A percentile compares a stretch with the other conserved stretches of the same genome.
phyloP scores from a whole-genome alignment of 805 yeast species.

The Clavispora asparagi region DNA sequence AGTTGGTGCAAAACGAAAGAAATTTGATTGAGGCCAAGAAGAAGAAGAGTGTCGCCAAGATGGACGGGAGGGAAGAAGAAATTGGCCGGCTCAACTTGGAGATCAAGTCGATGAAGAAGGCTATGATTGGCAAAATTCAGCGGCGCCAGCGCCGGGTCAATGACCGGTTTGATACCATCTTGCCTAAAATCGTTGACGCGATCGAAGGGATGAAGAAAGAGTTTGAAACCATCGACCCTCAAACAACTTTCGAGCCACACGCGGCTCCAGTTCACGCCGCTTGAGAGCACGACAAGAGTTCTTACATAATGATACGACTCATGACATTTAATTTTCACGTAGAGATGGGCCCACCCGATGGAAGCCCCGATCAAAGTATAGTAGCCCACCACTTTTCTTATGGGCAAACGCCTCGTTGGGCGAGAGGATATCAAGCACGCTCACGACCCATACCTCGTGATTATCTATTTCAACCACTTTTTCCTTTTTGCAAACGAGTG shows the following conservation, averaged over 20 bases:
- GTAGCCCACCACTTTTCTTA: constrained; percentile 51
- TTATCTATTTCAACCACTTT: constrained; percentile 60
- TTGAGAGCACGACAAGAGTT: not conserved
- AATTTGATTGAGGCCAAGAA: constrained; percentile 18
- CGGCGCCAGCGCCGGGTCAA: constrained; percentile 22
- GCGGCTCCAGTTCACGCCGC: not conserved
- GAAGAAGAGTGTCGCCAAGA: constrained; percentile 22
- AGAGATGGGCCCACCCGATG: constrained; percentile 40
- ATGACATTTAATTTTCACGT: constrained; percentile 5
- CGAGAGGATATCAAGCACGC: constrained; percentile 54
- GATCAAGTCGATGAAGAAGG: constrained; percentile 23
- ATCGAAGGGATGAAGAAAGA: constrained; percentile 15
- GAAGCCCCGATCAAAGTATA: constrained; percentile 61
- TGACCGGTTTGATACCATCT: constrained; percentile 31
- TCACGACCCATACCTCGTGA: constrained; percentile 89
- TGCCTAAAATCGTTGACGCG: constrained; percentile 26
- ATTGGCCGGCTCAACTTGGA: constrained; percentile 19
- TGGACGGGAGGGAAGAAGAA: constrained; percentile 21
- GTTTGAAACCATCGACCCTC: not conserved
- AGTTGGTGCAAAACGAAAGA: constrained; percentile 19
- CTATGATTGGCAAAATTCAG: constrained; percentile 20
- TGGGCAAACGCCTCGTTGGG: constrained; percentile 15
- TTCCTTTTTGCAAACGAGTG: constrained; percentile 55
- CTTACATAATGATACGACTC: not conserved
- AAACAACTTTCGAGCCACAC: not conserved